Conservation (phyloP, 495 filamentous ascomycete species). For the Acidomyces sp. region DNA sequence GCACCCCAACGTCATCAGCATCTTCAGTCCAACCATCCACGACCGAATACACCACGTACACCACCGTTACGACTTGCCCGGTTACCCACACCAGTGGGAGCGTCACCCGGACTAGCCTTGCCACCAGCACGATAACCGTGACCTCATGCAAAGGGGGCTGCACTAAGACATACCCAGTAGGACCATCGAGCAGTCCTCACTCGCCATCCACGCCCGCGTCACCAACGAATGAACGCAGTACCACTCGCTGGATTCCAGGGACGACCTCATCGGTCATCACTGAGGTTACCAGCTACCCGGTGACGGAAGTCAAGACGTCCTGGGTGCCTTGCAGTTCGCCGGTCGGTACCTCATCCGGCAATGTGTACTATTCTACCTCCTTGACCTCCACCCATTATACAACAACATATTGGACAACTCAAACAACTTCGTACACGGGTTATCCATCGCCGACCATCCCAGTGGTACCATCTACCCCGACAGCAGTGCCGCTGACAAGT, state of each 20-base stretch:
- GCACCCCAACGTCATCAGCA: neutral
- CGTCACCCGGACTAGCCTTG: neutral
- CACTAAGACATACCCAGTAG: neutral
- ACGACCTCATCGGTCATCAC: neutral
- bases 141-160: neutral
- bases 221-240: neutral
- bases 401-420: constrained; percentile 7
- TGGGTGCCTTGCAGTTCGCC: constrained; percentile 5
- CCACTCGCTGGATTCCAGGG: neutral
- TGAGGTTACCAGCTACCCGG: neutral
- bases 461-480: neutral
- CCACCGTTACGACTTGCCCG: neutral
- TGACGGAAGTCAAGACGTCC: neutral
- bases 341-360: constrained; percentile 2
- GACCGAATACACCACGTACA: neutral
- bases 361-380: constrained; percentile 9
- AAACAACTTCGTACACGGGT: neutral
- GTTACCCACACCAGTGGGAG: neutral
- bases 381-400: constrained; percentile 1
- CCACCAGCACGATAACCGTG: neutral
- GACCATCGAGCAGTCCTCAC: neutral
- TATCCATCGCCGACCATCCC: neutral
- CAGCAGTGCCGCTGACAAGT: neutral
- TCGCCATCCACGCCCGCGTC: neutral
- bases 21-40: neutral